Percentiles rank a stretch among this genome's conserved stretches.
phyloP scores from a whole-genome alignment of 148 eudicot species.

The Vaccinium myrtillus region DNA sequence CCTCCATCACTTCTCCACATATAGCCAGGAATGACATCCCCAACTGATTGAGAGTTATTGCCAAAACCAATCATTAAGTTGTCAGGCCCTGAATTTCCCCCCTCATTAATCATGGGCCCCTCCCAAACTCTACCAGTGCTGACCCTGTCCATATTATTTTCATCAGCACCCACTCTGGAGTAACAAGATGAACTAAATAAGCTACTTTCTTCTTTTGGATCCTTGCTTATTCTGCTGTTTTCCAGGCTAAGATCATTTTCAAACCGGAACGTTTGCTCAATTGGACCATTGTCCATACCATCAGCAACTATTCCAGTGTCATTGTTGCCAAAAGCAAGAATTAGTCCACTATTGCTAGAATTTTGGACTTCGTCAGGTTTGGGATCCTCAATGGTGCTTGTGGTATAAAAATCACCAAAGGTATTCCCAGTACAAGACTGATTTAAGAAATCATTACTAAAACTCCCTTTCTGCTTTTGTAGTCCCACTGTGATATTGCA shows the following conservation, averaged over 20 bases:
- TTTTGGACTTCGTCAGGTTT: slow-evolving; percentile 38
- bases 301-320: slow-evolving; percentile 38
- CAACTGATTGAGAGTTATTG: slow-evolving; percentile 44
- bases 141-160: slow-evolving; percentile 44
- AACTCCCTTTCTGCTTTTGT: slow-evolving; percentile 33
- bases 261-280: slow-evolving; percentile 47
- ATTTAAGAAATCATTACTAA: slow-evolving; percentile 36
- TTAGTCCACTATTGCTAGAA: slow-evolving; percentile 37
- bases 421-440: slow-evolving; percentile 36
- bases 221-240: slow-evolving; percentile 37
- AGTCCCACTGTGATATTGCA: slow-evolving; percentile 36
- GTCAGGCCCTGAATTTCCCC: slow-evolving; percentile 45
- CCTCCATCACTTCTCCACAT: slow-evolving; percentile 66
- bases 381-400: slow-evolving; percentile 36
- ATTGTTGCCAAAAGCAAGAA: slow-evolving; percentile 49
- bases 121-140: slow-evolving; percentile 48
- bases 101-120: slow-evolving; percentile 42
- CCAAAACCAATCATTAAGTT: slow-evolving; percentile 71
- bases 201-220: slow-evolving; percentile 42
- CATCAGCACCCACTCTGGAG: slow-evolving; percentile 40
- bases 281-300: slow-evolving; percentile 36
- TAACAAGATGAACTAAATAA: slow-evolving; percentile 56
- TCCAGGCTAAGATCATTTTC: slow-evolving; percentile 38
- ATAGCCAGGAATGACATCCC: slow-evolving; percentile 41
- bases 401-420: slow-evolving; percentile 32